A percentile compares a stretch with the other conserved stretches of the same genome.
Conservation (phyloP, 352 stramenopile species). For the Pythium dissimile region DNA sequence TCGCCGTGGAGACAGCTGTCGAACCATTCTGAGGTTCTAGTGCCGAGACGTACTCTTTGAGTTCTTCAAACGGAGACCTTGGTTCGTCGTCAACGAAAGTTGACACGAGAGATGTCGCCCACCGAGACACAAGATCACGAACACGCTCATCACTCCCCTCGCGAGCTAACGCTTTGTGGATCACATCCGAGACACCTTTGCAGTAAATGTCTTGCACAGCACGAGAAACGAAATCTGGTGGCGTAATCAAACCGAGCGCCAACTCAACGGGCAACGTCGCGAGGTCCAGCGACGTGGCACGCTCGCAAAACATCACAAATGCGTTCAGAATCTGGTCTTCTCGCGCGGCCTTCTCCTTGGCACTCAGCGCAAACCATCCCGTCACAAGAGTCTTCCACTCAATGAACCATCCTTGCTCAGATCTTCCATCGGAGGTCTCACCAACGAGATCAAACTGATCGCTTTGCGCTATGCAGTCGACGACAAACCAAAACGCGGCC, state of each 20-base stretch:
- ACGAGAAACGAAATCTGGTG: constrained; percentile 12
- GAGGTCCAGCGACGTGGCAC: constrained; percentile 13
- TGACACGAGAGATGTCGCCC: constrained; percentile 8
- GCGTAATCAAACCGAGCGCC: constrained; percentile 14
- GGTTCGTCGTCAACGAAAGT: not conserved
- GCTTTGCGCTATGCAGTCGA: constrained; percentile 2
- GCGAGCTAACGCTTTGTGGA: constrained; percentile 10
- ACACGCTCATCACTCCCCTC: constrained; percentile 8
- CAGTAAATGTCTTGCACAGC: constrained; percentile 21
- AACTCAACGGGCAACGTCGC: constrained; percentile 20
- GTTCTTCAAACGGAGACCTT: not conserved
- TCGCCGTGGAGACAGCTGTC: not conserved
- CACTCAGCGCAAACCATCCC: constrained; percentile 9
- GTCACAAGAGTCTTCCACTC: constrained; percentile 9
- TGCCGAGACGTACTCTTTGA: constrained; percentile 6
- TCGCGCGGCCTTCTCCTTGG: not conserved
- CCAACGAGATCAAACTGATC: not conserved
- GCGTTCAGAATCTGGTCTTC: constrained; percentile 23
- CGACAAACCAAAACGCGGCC: constrained; percentile 20
- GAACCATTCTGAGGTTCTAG: not conserved
- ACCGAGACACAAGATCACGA: constrained; percentile 4
- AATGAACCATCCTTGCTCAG: not conserved
- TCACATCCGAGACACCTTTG: constrained; percentile 24
- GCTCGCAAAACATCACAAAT: constrained; percentile 22
- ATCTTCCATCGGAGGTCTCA: not conserved